Conservation (phyloP, 2,329 filamentous ascomycete species). For the Geosmithia putterillii region DNA sequence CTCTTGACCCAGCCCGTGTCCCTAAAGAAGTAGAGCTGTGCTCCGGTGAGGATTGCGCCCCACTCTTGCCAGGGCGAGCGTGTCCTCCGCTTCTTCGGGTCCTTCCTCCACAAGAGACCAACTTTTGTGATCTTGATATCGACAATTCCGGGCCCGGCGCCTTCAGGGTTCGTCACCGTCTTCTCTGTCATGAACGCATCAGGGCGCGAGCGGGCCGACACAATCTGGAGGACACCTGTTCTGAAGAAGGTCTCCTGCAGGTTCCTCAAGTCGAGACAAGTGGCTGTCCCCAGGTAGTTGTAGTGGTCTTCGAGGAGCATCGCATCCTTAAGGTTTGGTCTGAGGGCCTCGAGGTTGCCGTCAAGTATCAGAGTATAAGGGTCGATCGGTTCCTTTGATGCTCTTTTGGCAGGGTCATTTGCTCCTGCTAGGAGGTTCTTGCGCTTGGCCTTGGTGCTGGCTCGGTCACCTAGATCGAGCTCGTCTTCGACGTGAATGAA, state of each 20-base stretch:
- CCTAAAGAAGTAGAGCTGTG: conserved; percentile 91
- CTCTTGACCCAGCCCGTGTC: conserved; percentile 89
- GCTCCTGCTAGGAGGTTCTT: conserved; percentile 55
- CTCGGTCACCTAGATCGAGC: conserved; percentile 62
- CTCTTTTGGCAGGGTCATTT: conserved; percentile 38
- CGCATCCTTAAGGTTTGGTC: conserved; percentile 81
- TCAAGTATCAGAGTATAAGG: conserved; percentile 93
- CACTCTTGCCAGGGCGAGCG: conserved; percentile 98
- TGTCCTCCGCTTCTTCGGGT: conserved; percentile 84
- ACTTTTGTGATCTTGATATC: conserved; percentile 98
- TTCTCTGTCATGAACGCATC: conserved; percentile 91
- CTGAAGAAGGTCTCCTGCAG: conserved; percentile 83
- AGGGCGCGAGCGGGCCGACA: conserved; percentile 83
- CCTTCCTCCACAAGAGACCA: conserved; percentile 87
- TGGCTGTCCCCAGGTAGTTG: conserved; percentile 67
- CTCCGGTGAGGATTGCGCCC: conserved; percentile 93
- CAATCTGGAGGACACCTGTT: conserved; percentile 85
- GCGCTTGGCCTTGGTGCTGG: conserved; percentile 59
- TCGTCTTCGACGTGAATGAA: conserved; percentile 98
- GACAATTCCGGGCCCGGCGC: conserved; percentile 83
- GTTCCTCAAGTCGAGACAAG: conserved; percentile 65
- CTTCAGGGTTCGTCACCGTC: conserved; percentile 71
- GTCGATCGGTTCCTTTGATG: conserved; percentile 75
- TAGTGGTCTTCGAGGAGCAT: conserved; percentile 90
- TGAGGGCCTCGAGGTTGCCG: conserved; percentile 67